Evolutionary conservation across 2,329 filamentous ascomycete species (phyloP), one percentile per base, ranked within the genome.

Genomic region (Chaetomium sp.): DNA sequence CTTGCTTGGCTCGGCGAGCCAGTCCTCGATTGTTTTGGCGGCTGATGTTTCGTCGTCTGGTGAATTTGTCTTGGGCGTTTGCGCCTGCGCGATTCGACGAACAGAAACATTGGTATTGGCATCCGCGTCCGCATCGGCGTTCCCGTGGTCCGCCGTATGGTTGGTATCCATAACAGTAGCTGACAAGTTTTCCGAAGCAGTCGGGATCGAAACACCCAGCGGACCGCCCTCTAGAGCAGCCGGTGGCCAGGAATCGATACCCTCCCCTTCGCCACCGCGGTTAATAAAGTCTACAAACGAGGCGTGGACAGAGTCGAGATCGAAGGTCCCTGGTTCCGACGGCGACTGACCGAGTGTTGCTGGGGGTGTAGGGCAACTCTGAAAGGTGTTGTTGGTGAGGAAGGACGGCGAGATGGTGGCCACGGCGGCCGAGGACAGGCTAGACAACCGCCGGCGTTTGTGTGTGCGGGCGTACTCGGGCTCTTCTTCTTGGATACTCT

Each of bases 1-100:
- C 5, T 49, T 53, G 8, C 52, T 46, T 5, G 62, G 59, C 48
- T 64, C 60, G 35, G 62, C 59, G 32, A 64, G 62, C 68, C 67
- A 69, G 41, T 66, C 65, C 49, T 63, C 55, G 49, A 64, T 64
- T 2, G 61, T 62, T 14, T 57, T 52, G 49, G 61, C 61, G 6
- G 49, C 58, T 34, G 58, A 12, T 12, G 52, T 51, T 14, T 54
- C 49, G 41, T 58, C 57, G 52, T 59, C 57, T 3, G 19, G 19
- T 2, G 19, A 27, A 27, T 27, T 27, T 27, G 19, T 27, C 19
- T 27, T 27, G 19, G 19, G 19, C 19, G 19, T 27, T 27, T 27
- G 19, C 19, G 19, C 19, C 19, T 27, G 19, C 19, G 19, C 19
- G 19, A 3, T 2, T 27, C n/a, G n/a, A n/a, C n/a, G n/a, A n/a